Percentiles rank a stretch among this genome's conserved stretches.
phyloP scores from a whole-genome alignment of 108 stramenopile genomes.

The Skeletonema costatum region DNA sequence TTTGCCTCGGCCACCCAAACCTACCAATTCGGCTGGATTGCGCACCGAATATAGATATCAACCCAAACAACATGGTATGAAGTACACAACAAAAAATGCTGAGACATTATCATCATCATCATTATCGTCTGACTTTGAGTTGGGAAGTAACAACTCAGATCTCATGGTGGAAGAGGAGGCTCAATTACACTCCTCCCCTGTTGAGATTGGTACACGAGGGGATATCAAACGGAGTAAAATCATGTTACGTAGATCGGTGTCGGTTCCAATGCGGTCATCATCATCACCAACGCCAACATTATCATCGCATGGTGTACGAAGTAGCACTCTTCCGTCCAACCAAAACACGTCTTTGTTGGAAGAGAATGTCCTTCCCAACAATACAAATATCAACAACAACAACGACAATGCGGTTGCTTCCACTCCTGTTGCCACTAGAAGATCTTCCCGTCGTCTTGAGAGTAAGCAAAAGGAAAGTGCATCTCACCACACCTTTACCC shows the following conservation, averaged over 20 bases:
- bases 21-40: neutral
- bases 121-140: constrained; percentile 5
- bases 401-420: neutral
- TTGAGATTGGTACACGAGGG: neutral
- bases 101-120: neutral
- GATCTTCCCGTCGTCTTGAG: constrained; percentile 11
- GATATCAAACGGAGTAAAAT: constrained; percentile 12
- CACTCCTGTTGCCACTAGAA: constrained; percentile 2
- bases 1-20: constrained; percentile 15
- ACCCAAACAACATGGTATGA: neutral
- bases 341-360: neutral
- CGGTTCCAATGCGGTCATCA: neutral
- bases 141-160: neutral
- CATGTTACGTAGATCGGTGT: constrained; percentile 4
- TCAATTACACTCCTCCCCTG: neutral
- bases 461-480: neutral
- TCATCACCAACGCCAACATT: neutral
- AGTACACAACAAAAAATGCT: neutral
- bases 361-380: constrained; percentile 45
- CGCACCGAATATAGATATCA: neutral
- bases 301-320: neutral
- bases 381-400: constrained; percentile 1
- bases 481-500: neutral
- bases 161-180: constrained; percentile 3
- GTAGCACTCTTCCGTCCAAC: neutral